Evolutionary conservation across 305 asterid species (phyloP).

Genomic region (Solanum aculeatissimum): DNA sequence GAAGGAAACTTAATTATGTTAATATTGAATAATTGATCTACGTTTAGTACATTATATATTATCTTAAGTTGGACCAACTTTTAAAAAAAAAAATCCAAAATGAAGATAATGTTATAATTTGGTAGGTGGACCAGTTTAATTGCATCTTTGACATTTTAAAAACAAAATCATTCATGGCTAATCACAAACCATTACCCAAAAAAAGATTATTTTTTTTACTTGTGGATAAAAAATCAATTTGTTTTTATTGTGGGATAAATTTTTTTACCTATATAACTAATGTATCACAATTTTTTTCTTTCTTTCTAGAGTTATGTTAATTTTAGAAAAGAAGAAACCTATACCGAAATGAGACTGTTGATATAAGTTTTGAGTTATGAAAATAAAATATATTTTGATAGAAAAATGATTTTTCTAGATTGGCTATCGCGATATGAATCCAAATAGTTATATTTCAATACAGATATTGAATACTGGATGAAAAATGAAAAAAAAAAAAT

Average conservation of each 20-base stretch:
- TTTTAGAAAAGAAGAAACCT: not conserved
- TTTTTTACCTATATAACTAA: not conserved
- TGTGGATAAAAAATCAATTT: not conserved
- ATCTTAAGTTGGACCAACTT: not conserved
- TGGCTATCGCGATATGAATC: not conserved
- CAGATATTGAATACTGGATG: not conserved
- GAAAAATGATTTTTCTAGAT: too few relatives aligned
- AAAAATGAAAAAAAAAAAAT: not conserved
- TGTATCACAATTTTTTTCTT: not conserved
- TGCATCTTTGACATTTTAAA: not conserved
- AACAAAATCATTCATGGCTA: not conserved
- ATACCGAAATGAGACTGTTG: too few relatives aligned
- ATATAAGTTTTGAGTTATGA: too few relatives aligned
- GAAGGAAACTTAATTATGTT: conserved; percentile 1
- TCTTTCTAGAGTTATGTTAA: not conserved
- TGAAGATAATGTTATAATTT: not conserved
- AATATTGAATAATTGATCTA: not conserved
- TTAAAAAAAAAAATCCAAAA: not conserved
- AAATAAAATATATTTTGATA: too few relatives aligned
- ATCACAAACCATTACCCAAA: not conserved
- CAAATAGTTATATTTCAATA: not conserved
- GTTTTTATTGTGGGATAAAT: not conserved
- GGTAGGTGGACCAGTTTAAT: not conserved
- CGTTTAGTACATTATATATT: not conserved
- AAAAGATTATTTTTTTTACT: too few relatives aligned